Base-by-base conservation (phyloP, 768 basidiomycete species). In the Russula abietina region DNA sequence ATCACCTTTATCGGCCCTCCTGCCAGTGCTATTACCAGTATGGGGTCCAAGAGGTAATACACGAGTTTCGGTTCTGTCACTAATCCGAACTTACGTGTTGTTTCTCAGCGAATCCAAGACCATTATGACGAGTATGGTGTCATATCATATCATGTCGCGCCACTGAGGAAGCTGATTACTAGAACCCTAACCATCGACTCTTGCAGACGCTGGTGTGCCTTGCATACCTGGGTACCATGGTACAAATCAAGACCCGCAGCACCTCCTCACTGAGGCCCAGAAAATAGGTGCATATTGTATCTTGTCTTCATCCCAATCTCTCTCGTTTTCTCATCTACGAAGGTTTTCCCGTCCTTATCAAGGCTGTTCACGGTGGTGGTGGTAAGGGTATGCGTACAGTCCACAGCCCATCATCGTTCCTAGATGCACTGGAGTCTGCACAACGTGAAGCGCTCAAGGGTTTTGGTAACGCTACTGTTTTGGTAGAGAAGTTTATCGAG, bases 171-270 rank as follows among this genome's bases (percentile, higher is more conserved):
- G 26, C 33, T 60, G 32, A 41, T 57, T 38, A 39, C 57, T 55
- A 51, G 55, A 30, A 30, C 53, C 58, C 41, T 58, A 17, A 22
- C 22, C 10, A 6, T 14, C 46, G 22, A 8, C 39, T 12, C 17
- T 66, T 50, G 3, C 24, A 90, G 91, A 83, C 67, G 94, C 94
- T 60, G 86, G 87, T 0, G 94, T 98, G 1, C 93, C 93, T 1
- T 94, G 93, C 71, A 89, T 98, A 6, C 94, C 95, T 49, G 94
- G 94, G 0, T 98, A 96, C 76, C 94, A 98, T 66, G 92, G 91
- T 28, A 73, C 80, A 4, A 83, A 91, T 48, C 94, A 97, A 76
- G 83, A 89, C 65, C 83, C 85, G 1, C 71, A 79, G n/a, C 81
- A 84, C 65, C 81, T 97, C 26, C 83, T 81, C 53, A 67, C 75